Evolutionary conservation across 345 rosid genomes (phyloP).

Genomic region (Carallia brachiata): DNA sequence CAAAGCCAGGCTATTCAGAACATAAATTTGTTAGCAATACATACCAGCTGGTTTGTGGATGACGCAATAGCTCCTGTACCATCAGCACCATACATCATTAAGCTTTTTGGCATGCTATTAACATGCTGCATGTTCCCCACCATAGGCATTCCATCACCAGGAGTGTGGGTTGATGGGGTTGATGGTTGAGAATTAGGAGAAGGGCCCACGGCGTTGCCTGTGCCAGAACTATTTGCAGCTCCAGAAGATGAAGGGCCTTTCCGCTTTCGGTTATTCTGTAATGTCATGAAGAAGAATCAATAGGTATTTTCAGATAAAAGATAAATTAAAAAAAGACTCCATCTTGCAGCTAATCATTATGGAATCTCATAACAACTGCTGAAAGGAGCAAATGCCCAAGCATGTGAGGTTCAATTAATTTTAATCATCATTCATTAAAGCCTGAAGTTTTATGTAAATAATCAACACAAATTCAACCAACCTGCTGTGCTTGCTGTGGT

Average conservation of each 20-base stretch:
- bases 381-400: not conserved
- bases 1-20: slow-evolving; percentile 2
- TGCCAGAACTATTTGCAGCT: slow-evolving; percentile 96
- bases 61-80: slow-evolving; percentile 83
- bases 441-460: not conserved
- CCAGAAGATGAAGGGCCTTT: slow-evolving; percentile 96
- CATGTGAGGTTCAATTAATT: not conserved
- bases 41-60: slow-evolving; percentile 85
- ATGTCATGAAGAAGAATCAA: slow-evolving; percentile 17
- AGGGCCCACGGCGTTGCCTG: slow-evolving; percentile 92
- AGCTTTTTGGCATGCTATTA: slow-evolving; percentile 68
- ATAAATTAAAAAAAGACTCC: too few relatives aligned
- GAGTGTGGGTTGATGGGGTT: slow-evolving; percentile 95
- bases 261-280: slow-evolving; percentile 85
- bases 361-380: too few relatives aligned
- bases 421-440: not conserved
- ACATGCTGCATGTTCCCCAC: slow-evolving; percentile 78
- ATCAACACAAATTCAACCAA: slow-evolving; percentile 21
- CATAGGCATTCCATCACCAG: slow-evolving; percentile 78
- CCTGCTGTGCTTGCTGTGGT: slow-evolving; percentile 78
- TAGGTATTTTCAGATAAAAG: slow-evolving; percentile 6
- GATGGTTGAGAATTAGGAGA: slow-evolving; percentile 94
- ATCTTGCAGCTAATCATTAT: too few relatives aligned
- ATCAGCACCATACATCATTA: slow-evolving; percentile 88
- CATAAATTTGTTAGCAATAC: slow-evolving; percentile 15